Evolutionary conservation across 73 alveolate species (phyloP).

Genomic region (Paramecium primaurelia): DNA sequence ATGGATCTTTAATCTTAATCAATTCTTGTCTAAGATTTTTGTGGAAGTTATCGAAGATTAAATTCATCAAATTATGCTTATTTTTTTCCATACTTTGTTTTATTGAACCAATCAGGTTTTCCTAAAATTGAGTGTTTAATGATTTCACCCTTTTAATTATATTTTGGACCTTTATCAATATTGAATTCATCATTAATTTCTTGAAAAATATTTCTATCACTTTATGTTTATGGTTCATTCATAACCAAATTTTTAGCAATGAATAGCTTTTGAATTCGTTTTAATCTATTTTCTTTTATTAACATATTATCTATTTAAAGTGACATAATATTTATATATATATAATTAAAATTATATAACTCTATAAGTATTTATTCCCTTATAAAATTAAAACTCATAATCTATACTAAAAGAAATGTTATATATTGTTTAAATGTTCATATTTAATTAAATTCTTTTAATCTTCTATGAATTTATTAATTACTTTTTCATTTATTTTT

Average conservation of each 20-base stretch:
- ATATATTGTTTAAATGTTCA: too few relatives aligned
- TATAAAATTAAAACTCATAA: neutral
- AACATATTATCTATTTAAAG: neutral
- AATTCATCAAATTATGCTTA: slow-evolving; percentile 24
- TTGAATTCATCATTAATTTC: neutral
- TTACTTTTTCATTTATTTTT: too few relatives aligned
- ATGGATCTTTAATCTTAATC: slow-evolving; percentile 22
- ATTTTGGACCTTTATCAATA: slow-evolving; percentile 28
- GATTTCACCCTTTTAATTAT: slow-evolving; percentile 1
- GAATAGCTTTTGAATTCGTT: neutral
- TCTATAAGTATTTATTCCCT: neutral
- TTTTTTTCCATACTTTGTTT: slow-evolving; percentile 17
- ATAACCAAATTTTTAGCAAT: neutral
- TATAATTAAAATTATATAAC: neutral
- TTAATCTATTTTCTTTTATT: neutral
- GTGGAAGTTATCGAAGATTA: neutral
- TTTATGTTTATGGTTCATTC: slow-evolving; percentile 5
- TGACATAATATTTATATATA: neutral
- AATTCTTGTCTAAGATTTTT: neutral
- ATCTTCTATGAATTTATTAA: too few relatives aligned
- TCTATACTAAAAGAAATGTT: too few relatives aligned
- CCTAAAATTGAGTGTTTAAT: slow-evolving; percentile 21
- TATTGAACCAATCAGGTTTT: slow-evolving; percentile 12
- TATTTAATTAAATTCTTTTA: too few relatives aligned
- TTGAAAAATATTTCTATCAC: slow-evolving; percentile 13